Evolutionary conservation across 345 rosid species (phyloP), one percentile per base, ranked within the genome.

Genomic region (Carallia brachiata): DNA sequence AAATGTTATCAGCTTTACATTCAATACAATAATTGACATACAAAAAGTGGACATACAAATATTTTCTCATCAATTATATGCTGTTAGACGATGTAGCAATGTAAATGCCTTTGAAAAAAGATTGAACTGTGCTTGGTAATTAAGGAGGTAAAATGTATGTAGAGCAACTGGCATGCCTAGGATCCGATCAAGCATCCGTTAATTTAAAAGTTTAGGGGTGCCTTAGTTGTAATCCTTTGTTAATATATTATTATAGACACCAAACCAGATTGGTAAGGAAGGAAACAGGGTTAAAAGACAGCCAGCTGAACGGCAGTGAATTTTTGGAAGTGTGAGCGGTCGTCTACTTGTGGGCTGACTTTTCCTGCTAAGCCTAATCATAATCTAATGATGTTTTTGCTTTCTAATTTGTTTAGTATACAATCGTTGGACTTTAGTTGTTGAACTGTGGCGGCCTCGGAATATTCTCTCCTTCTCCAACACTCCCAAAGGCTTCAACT

Each of bases 331-430:
- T 70, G 82, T 73, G 92, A 80, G 91, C 73, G 79, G 91, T 84
- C 91, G 91, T 91, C 87, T 75, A 69, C 78, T 85, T 90, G 91
- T 77, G 96, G 50, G 96, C 93, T 92, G 97, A 95, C 97, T 89
- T 90, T 79, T 83, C 76, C 83, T 80, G 79, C 75, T 50, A 72
- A 23, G 52, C 70, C 79, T 94, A 87, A 95, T 95, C 92, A 95
- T 91, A 95, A 84, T 95, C 96, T 90, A 95, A 95, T 95, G 69
- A 93, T 93, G 86, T 81, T 66, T 68, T 80, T 73, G 77, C 84
- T 75, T 82, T 83, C 76, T 65, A 67, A 52, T 77, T 87, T 70
- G 74, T 81, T 89, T 84, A 92, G 66, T 65, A 73, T 79, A 60
- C 18, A 53, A 56, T 27, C 70, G 17, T 82, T 95, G 97, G 89